Evolutionary conservation across 306 rosid species (phyloP), one percentile per base, ranked within the genome.

Genomic region (Fragaria vesca): DNA sequence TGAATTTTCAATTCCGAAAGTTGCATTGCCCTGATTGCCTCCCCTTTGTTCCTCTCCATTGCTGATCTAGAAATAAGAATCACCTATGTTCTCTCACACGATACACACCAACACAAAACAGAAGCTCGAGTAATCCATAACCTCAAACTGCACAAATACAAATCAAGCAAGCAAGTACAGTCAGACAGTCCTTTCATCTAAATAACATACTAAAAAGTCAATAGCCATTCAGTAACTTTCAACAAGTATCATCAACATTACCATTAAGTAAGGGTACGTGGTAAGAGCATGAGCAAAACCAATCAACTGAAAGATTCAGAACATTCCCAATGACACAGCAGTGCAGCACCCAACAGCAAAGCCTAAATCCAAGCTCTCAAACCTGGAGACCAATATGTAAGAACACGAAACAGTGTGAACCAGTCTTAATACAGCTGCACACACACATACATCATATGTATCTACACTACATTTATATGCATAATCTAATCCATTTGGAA

Each of bases 41-140:
- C 97, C 32, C 89, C 97, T 89, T 81, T 94, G 88, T 92, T 92
- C 88, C 98, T 90, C 83, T 94, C 98, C 98, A 92, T 94, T 73
- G 26, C 28, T 74, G 82, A 78, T 50, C 40, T 32, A 71, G 80
- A 81, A 75, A 74, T 73, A 72, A 81, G 84, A 79, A 78, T 72
- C 75, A 66, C 81, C 61, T 66, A 34, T 58, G 52, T 48, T 75
- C 42, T 73, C 69, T 18, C 60, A 66, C 73, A 71, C 36, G 2
- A 69, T 38, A 43, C 21, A n/a, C 47, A 66, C 74, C 62, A 18
- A 40, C 26, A 66, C 45, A 63, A 13, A 48, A 28, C 55, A 70
- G 71, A 24, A 40, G 7, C 13, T 60, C 5, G 18, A 13, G 13
- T 1, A 34, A 79, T 52, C 66, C 75, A 73, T 55, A 76, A 81